phyloP scores from a whole-genome alignment of 345 rosid genomes.

The Syzygium aromaticum region DNA sequence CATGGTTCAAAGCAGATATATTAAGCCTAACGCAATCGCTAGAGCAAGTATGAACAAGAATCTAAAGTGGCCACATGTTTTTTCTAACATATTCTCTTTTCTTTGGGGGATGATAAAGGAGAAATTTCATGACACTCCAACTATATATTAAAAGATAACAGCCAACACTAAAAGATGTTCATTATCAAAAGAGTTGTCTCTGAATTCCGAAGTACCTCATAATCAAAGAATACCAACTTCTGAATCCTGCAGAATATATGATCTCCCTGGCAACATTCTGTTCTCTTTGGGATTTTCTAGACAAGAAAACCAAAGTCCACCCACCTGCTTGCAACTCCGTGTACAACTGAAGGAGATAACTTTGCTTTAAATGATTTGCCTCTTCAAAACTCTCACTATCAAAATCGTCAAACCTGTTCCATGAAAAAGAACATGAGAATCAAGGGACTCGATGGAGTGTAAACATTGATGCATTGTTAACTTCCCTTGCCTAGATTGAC shows the following conservation, averaged over 20 bases:
- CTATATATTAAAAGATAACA: neutral
- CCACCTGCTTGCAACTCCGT: constrained; percentile 41
- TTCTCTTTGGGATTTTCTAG: constrained; percentile 38
- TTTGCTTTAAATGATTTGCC: constrained; percentile 29
- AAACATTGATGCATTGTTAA: neutral
- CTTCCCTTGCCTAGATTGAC: neutral
- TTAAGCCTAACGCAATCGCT: neutral
- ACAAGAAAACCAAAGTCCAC: constrained; percentile 50
- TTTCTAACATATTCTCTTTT: neutral
- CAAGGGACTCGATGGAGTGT: neutral
- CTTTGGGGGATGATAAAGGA: neutral
- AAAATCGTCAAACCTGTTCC: neutral
- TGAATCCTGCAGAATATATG: constrained; percentile 47
- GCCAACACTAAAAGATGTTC: neutral
- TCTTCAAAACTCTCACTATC: constrained; percentile 9
- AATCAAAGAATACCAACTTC: constrained; percentile 52
- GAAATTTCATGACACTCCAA: neutral
- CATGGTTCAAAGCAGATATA: neutral
- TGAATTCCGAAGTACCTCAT: constrained; percentile 43
- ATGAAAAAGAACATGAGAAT: neutral
- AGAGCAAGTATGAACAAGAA: neutral
- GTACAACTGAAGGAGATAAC: constrained; percentile 28
- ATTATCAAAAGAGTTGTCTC: neutral
- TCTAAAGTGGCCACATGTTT: neutral
- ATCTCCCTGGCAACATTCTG: constrained; percentile 23